A percentile compares a stretch with the other conserved stretches of the same genome.
Conservation (phyloP, 352 stramenopile species). For the Phytophthora pseudosyringae region DNA sequence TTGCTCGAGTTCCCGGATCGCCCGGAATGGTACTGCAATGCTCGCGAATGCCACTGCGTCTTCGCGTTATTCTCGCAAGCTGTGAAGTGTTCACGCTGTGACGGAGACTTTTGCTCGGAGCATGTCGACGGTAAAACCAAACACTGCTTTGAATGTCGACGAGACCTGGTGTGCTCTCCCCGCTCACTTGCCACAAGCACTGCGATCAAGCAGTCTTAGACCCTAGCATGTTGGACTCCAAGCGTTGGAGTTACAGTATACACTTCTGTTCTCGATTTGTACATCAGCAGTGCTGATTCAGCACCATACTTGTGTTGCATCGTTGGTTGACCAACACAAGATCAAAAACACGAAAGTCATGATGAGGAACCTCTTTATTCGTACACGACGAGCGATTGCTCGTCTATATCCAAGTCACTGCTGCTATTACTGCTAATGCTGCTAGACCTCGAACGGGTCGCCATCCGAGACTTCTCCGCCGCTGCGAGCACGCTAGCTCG, state of each 20-base stretch:
- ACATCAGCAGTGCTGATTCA: constrained; percentile 7
- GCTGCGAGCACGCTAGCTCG: constrained; percentile 31
- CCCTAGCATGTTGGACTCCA: background rate
- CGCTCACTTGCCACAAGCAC: constrained; percentile 9
- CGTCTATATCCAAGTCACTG: constrained; percentile 38
- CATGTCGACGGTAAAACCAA: constrained; percentile 53
- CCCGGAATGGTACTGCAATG: constrained; percentile 81
- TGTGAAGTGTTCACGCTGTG: constrained; percentile 55
- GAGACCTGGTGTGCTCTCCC: constrained; percentile 25
- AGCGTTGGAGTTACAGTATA: background rate
- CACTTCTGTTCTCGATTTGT: constrained; percentile 13
- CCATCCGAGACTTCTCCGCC: constrained; percentile 32
- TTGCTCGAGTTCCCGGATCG: constrained; percentile 63
- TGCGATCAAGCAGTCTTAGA: constrained; percentile 24
- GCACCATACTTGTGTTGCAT: constrained; percentile 3
- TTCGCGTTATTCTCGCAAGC: constrained; percentile 73
- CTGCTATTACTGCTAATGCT: constrained; percentile 38
- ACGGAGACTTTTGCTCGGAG: constrained; percentile 62
- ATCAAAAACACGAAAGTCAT: background rate
- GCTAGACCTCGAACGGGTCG: constrained; percentile 23
- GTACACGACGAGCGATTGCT: constrained; percentile 43
- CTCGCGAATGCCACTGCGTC: constrained; percentile 57
- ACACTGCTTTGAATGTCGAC: constrained; percentile 42
- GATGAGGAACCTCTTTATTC: constrained; percentile 30
- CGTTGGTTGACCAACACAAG: background rate